Percentiles rank a stretch among this genome's conserved stretches.
These are phyloP conservation scores for Globisporangium spinosum DNA, from an alignment of 352 stramenopile species.

Conservation along the genomic window DNA sequence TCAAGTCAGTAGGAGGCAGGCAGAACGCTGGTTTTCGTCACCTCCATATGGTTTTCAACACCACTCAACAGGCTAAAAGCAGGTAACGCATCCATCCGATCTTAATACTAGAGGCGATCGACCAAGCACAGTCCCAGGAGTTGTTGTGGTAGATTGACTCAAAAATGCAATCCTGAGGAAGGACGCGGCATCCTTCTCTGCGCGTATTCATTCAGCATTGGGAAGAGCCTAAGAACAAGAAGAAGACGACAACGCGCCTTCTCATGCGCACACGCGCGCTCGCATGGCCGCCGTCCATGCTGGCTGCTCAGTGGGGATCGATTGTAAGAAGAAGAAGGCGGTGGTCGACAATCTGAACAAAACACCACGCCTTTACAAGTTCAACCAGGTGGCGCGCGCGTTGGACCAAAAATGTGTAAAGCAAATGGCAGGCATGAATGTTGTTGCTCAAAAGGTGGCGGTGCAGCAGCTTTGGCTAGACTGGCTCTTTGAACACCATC, in stretches of 20 bases:
- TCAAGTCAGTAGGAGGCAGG: neutral
- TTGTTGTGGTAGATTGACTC: neutral
- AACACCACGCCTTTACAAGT: neutral
- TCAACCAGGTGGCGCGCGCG: neutral
- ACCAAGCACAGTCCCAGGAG: neutral
- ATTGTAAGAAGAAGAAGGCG: neutral
- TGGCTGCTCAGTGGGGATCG: neutral
- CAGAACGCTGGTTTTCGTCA: neutral
- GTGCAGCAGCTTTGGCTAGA: neutral
- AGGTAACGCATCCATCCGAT: neutral
- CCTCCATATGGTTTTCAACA: neutral
- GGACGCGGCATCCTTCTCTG: conserved; percentile 3
- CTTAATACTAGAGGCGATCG: too few species aligned
- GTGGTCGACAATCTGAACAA: neutral
- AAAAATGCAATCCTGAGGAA: neutral
- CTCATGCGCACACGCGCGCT: neutral
- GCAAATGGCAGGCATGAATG: neutral
- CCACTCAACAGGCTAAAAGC: neutral
- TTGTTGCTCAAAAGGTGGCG: neutral
- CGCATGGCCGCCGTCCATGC: neutral
- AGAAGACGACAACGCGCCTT: neutral
- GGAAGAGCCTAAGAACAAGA: neutral
- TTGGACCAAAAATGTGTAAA: neutral
- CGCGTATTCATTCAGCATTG: neutral
- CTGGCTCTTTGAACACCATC: neutral